A percentile compares a stretch with the other conserved stretches of the same genome.
Evolutionary conservation across 768 basidiomycete genomes (phyloP).

Genomic region (Polyporus arcularius): DNA sequence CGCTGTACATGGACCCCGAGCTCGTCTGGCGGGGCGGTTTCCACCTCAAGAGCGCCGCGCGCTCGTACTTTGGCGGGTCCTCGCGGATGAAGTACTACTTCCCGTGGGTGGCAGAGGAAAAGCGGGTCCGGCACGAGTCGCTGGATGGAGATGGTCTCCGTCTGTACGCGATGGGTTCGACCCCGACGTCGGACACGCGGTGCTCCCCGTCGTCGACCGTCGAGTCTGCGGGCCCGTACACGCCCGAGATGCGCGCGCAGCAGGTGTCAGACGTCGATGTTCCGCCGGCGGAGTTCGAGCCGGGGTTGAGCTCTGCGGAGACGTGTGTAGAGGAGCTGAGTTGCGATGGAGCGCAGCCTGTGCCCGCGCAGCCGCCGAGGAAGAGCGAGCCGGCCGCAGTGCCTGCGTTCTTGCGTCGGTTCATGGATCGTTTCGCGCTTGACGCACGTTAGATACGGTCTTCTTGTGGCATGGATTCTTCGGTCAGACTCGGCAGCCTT

Average conservation of each 20-base stretch:
- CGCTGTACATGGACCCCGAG: conserved; percentile 45
- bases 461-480: too few species aligned
- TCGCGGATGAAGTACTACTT: background rate
- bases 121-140: too few species aligned
- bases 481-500: too few species aligned
- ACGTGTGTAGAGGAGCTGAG: too few species aligned
- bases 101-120: background rate
- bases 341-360: too few species aligned
- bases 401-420: conserved; percentile 14
- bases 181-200: too few species aligned
- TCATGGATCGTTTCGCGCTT: conserved; percentile 20
- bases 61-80: conserved; percentile 17
- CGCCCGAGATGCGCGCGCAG: conserved; percentile 11
- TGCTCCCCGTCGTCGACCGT: background rate
- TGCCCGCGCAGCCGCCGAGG: background rate
- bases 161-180: background rate
- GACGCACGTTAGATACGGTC: too few species aligned
- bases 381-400: background rate
- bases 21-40: conserved; percentile 7
- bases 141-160: background rate
- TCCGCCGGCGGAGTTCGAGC: background rate
- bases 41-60: conserved; percentile 19
- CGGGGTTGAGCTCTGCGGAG: too few species aligned
- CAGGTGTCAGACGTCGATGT: conserved; percentile 2
- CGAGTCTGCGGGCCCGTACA: conserved; percentile 1